phyloP scores from a whole-genome alignment of 2,329 filamentous ascomycete genomes.

The Colletotrichum tropicicola region DNA sequence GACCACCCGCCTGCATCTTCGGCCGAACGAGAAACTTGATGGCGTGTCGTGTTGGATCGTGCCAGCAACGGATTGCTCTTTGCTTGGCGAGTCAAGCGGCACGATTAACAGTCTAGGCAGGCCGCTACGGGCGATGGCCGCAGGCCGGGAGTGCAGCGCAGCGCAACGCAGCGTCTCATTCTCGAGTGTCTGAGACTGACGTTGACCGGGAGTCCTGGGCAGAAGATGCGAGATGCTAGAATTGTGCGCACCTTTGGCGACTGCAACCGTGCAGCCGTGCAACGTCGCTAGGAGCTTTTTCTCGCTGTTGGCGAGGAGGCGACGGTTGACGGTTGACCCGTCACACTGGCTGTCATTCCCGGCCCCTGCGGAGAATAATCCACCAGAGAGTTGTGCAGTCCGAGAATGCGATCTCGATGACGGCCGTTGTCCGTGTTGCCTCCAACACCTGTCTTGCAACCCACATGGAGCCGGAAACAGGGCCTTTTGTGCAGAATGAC shows the following conservation, averaged over 20 bases:
- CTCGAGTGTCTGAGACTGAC: neutral
- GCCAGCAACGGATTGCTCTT: neutral
- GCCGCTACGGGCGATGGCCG: neutral
- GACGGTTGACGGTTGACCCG: conserved; percentile 3
- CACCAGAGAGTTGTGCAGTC: neutral
- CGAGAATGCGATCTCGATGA: conserved; percentile 7
- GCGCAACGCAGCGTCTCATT: conserved; percentile 6
- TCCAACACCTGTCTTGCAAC: neutral
- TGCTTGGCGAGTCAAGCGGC: conserved; percentile 1
- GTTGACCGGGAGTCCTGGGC: neutral
- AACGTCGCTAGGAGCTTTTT: conserved; percentile 19
- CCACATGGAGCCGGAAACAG: neutral
- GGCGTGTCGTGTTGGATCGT: neutral
- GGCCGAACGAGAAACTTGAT: neutral
- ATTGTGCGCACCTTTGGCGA: conserved; percentile 14
- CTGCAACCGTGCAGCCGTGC: conserved; percentile 25
- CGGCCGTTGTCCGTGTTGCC: conserved; percentile 8
- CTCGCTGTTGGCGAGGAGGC: neutral
- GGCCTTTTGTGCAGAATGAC: conserved; percentile 1
- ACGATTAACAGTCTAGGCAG: neutral
- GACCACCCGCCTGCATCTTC: neutral
- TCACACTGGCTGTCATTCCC: conserved; percentile 7
- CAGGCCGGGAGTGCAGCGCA: neutral
- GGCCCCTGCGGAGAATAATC: conserved; percentile 10
- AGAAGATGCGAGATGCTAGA: neutral